Conservation (phyloP, 2,329 filamentous ascomycete genomes). For the Tolypocladium album region DNA sequence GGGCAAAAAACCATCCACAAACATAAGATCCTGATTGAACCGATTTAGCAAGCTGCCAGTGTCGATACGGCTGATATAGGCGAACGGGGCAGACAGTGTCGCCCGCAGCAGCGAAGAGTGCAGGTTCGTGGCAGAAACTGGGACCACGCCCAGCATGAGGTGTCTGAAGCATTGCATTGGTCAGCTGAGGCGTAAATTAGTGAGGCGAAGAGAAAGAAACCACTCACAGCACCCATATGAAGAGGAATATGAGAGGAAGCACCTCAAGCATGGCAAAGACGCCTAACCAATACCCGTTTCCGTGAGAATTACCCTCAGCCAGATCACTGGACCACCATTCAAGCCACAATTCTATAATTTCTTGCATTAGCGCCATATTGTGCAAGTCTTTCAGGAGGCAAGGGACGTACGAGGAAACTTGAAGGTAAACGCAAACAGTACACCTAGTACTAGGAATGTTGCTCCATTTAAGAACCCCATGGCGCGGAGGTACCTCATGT, state of each 20-base stretch:
- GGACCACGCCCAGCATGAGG: background rate
- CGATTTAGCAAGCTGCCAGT: background rate
- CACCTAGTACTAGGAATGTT: background rate
- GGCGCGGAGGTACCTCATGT: background rate
- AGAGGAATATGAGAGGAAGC: background rate
- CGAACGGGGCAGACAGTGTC: background rate
- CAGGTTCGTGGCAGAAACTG: background rate
- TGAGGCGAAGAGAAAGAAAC: too few species aligned
- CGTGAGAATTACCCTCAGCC: background rate
- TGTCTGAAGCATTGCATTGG: background rate
- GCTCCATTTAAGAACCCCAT: background rate
- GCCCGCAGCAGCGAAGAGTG: background rate
- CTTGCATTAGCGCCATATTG: too few species aligned
- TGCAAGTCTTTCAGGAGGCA: too few species aligned
- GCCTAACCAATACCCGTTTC: background rate
- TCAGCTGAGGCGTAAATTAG: too few species aligned
- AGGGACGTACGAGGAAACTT: background rate
- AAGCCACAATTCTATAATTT: background rate
- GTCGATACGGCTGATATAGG: background rate
- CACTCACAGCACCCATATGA: background rate
- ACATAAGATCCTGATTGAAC: background rate
- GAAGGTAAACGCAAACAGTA: background rate
- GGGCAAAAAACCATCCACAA: background rate
- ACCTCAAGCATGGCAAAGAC: background rate
- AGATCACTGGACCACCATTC: background rate